Evolutionary conservation across 2,329 filamentous ascomycete genomes (phyloP).

Genomic region (Diaporthe sp.): DNA sequence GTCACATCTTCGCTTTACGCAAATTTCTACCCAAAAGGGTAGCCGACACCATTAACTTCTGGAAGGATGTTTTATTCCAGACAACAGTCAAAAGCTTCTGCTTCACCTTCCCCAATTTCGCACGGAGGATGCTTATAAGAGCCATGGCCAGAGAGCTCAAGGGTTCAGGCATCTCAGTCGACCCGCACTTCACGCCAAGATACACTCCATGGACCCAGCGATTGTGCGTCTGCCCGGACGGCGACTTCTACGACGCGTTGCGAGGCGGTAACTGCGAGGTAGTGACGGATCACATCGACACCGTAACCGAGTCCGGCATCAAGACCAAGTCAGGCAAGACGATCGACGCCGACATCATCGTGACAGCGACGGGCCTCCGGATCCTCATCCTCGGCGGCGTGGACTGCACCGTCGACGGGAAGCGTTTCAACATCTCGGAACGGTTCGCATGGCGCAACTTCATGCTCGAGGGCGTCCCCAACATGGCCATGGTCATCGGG

Average conservation of each 20-base stretch:
- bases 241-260: conserved; percentile 67
- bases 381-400: conserved; percentile 69
- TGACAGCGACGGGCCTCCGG: conserved; percentile 77
- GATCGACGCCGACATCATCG: conserved; percentile 74
- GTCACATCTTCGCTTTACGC: conserved; percentile 54
- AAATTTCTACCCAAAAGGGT: conserved; percentile 61
- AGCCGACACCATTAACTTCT: conserved; percentile 60
- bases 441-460: conserved; percentile 73
- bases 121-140: conserved; percentile 60
- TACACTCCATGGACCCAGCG: conserved; percentile 82
- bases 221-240: conserved; percentile 74
- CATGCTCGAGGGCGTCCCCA: conserved; percentile 77
- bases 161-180: conserved; percentile 58
- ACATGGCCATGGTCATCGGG: conserved; percentile 69
- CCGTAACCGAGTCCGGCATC: conserved; percentile 62
- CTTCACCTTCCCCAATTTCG: conserved; percentile 62
- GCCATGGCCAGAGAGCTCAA: conserved; percentile 66
- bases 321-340: conserved; percentile 60
- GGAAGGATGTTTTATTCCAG: conserved; percentile 61
- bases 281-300: conserved; percentile 65
- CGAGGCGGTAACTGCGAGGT: conserved; percentile 59
- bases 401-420: conserved; percentile 65
- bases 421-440: conserved; percentile 58
- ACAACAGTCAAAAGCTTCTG: conserved; percentile 64
- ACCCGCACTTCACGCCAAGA: conserved; percentile 73